Base-by-base conservation (phyloP, 768 basidiomycete genomes). In the Leccinum imitatum region DNA sequence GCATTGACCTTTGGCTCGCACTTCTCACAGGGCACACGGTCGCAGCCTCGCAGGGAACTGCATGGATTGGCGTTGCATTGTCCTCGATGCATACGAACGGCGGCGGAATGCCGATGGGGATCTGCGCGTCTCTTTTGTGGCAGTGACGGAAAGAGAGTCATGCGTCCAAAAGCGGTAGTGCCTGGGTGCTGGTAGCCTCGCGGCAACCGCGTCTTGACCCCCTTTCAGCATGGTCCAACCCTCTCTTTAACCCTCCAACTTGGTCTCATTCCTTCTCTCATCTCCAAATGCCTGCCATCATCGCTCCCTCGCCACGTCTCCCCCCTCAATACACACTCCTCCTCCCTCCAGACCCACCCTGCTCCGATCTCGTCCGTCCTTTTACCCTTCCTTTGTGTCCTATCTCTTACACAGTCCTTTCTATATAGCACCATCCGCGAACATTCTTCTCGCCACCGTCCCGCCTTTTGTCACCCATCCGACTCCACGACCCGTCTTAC, bases 201-300 rank as follows among this genome's bases (percentile, higher is more conserved):
- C 67, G 65, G 65, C 54, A 59, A 60, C 59, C 65, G 68, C 64
- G 69, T 69, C 56, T 50, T 50, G 25, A 55, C 59, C 63, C 57
- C 66, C 65, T 64, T 67, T 75, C 69, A 65, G 57, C 62, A 65
- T 69, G 64, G 55, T 21, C 54, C 63, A 52, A 31, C 55, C 66
- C 66, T 68, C 72, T 71, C 67, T 69, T 67, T 69, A 66, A 63
- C 70, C 69, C 65, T 72, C 73, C 33, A 33, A 21, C 52, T 75
- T 77, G 73, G 73, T 75, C 73, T 60, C 68, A 72, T 67, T 71
- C 68, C 33, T 52, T 59, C 53, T 27, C 39, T 21, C 56, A 21
- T 9, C 14, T 35, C 17, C 14, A 57, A 59, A 79, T 80, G 77
- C 75, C 76, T 63, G 66, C 78, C 70, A 79, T 83, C 71, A 60